phyloP scores from a whole-genome alignment of 495 filamentous ascomycete species.

The Diplogelasinospora grovesii region DNA sequence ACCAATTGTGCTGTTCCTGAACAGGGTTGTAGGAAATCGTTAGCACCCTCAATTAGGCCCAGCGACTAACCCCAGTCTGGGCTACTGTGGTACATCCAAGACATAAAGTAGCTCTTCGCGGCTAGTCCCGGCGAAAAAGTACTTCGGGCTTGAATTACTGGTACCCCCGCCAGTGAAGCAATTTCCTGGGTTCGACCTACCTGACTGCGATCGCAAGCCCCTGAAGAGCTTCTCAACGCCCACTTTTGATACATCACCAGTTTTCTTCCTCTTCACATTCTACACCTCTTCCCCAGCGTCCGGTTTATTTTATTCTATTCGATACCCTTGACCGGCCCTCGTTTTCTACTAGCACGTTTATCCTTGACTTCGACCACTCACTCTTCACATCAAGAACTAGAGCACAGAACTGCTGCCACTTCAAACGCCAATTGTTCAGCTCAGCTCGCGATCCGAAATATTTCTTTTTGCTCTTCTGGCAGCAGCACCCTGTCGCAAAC shows the following conservation, averaged over 20 bases:
- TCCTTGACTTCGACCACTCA: background rate
- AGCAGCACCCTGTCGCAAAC: background rate
- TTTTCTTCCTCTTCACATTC: too few species aligned
- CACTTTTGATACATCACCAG: background rate
- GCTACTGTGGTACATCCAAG: constrained; percentile 13
- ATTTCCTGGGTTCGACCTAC: constrained; percentile 20
- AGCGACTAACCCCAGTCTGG: constrained; percentile 16
- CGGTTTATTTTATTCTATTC: constrained; percentile 1
- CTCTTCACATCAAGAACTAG: background rate
- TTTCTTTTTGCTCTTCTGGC: constrained; percentile 12
- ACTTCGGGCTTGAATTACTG: constrained; percentile 15
- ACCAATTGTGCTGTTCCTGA: constrained; percentile 17
- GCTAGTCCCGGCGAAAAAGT: constrained; percentile 12
- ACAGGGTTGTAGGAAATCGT: constrained; percentile 16
- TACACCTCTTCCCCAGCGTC: too few species aligned
- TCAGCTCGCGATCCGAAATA: constrained; percentile 15
- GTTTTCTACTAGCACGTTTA: background rate
- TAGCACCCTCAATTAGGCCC: constrained; percentile 12
- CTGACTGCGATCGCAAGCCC: constrained; percentile 15
- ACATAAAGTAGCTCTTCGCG: constrained; percentile 18
- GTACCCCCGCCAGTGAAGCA: constrained; percentile 19
- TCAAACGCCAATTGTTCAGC: constrained; percentile 6
- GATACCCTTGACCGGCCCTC: constrained; percentile 9
- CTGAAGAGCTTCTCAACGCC: constrained; percentile 17
- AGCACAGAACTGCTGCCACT: constrained; percentile 8